Conservation (phyloP, 2,329 filamentous ascomycete genomes). For the Epichloe baconii region DNA sequence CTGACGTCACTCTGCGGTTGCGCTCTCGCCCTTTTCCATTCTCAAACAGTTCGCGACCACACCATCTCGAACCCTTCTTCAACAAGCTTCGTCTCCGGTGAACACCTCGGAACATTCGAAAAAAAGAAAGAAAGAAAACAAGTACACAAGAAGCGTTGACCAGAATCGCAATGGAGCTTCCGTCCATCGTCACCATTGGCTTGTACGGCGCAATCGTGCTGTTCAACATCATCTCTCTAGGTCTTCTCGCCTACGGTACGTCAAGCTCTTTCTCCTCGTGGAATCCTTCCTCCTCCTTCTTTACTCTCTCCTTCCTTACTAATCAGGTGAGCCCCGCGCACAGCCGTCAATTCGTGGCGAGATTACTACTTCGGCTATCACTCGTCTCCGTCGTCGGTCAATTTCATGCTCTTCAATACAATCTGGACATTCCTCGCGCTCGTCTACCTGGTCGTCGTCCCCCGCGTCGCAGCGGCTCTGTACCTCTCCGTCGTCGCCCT, state of each 20-base stretch:
- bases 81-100: no score
- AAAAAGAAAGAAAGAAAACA: no score
- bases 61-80: neutral
- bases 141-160: no score
- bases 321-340: neutral
- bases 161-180: slow-evolving; percentile 5
- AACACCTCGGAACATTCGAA: no score
- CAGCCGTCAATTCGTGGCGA: slow-evolving; percentile 7
- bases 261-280: neutral
- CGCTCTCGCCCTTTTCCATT: neutral
- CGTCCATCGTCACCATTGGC: slow-evolving; percentile 1
- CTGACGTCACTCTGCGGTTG: neutral
- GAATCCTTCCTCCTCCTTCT: neutral
- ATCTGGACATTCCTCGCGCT: slow-evolving; percentile 66
- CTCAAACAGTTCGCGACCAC: neutral
- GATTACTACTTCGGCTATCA: no score
- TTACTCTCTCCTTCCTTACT: neutral
- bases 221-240: slow-evolving; percentile 4
- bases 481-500: slow-evolving; percentile 55
- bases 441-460: slow-evolving; percentile 55
- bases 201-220: slow-evolving; percentile 6
- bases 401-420: slow-evolving; percentile 69
- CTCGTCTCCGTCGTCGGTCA: slow-evolving; percentile 39
- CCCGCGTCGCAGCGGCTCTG: slow-evolving; percentile 44
- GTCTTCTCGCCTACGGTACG: slow-evolving; percentile 6